These are phyloP conservation scores for Talaromyces funiculosus DNA, from an alignment of 2,329 filamentous ascomycete species.

Conservation along the genomic window DNA sequence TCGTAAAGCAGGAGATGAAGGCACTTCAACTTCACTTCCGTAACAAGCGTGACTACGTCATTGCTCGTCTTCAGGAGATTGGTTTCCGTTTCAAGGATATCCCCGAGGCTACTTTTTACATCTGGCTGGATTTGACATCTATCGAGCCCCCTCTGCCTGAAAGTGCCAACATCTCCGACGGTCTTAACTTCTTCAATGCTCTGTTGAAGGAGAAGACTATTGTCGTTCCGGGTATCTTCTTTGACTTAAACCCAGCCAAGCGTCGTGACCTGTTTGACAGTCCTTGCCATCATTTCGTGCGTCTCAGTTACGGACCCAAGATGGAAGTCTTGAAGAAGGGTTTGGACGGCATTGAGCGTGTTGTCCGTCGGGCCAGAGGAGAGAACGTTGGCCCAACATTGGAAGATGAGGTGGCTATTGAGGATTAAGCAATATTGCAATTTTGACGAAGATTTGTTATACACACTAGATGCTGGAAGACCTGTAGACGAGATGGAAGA, in stretches of 20 bases:
- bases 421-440: conserved; percentile 19
- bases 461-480: background rate
- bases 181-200: conserved; percentile 93
- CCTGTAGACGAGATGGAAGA: background rate
- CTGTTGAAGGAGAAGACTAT: conserved; percentile 92
- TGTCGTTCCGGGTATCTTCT: conserved; percentile 96
- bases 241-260: conserved; percentile 87
- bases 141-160: conserved; percentile 50
- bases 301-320: conserved; percentile 76
- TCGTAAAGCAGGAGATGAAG: conserved; percentile 79
- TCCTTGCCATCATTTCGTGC: conserved; percentile 87
- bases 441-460: background rate
- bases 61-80: conserved; percentile 72
- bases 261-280: conserved; percentile 88
- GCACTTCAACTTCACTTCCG: conserved; percentile 86
- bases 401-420: conserved; percentile 35
- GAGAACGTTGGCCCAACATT: conserved; percentile 23
- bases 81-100: conserved; percentile 80
- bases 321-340: conserved; percentile 74
- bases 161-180: conserved; percentile 71
- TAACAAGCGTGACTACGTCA: conserved; percentile 87
- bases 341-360: conserved; percentile 76
- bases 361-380: conserved; percentile 51
- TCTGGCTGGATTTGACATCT: conserved; percentile 62
- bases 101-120: conserved; percentile 90